A percentile compares a stretch with the other conserved stretches of the same genome.
Conservation (phyloP, 805 yeast species). For the Candida alai region DNA sequence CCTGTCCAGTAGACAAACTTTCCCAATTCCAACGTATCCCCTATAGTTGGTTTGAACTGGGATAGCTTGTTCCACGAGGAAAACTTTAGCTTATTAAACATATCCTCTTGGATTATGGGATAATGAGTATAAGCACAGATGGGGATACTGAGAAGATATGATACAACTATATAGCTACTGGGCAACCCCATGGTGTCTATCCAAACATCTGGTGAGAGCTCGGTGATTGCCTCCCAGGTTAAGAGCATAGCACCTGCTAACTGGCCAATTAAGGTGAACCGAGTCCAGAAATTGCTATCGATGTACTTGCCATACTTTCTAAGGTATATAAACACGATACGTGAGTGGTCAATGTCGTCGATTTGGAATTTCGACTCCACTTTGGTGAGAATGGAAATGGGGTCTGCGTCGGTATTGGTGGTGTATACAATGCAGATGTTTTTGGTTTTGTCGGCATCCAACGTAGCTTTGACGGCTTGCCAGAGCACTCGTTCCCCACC, state of each 20-base stretch:
- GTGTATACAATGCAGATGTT: constrained; percentile 71
- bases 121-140: constrained; percentile 88
- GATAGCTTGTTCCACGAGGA: constrained; percentile 16
- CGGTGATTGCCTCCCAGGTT: constrained; percentile 64
- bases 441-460: constrained; percentile 38
- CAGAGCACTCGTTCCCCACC: constrained; percentile 97
- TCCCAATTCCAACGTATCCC: constrained; percentile 31
- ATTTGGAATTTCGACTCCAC: constrained; percentile 57
- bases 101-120: constrained; percentile 85
- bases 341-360: constrained; percentile 34
- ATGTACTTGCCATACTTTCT: constrained; percentile 52
- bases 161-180: constrained; percentile 69
- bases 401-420: constrained; percentile 52
- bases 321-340: constrained; percentile 63
- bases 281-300: constrained; percentile 70
- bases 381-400: constrained; percentile 46
- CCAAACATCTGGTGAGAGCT: constrained; percentile 82
- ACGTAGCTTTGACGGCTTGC: constrained; percentile 81
- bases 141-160: constrained; percentile 60
- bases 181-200: constrained; percentile 95
- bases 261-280: constrained; percentile 82
- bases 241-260: constrained; percentile 73
- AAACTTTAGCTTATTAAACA: constrained; percentile 61
- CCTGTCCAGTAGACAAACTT: constrained; percentile 66
- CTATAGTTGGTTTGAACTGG: constrained; percentile 14